Conservation (phyloP, 1,284 basidiomycete genomes). For the Puccinia polysora region DNA sequence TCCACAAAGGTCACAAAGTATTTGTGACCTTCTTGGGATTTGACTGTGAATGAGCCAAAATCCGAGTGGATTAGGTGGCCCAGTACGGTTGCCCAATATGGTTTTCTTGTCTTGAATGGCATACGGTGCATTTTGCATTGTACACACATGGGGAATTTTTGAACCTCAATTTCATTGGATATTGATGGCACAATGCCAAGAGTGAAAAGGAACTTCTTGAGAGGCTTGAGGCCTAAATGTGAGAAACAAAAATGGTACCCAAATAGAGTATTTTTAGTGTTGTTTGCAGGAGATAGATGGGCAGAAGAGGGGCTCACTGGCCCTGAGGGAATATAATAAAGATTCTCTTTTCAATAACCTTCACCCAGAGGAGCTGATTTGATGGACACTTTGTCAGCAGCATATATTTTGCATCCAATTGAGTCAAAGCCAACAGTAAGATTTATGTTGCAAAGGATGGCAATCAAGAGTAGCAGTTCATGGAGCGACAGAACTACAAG, state of each 20-base stretch:
- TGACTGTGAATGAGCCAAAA: background rate
- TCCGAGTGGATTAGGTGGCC: background rate
- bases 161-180: background rate
- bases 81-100: background rate
- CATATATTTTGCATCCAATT: too few relatives aligned
- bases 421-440: too few relatives aligned
- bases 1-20: background rate
- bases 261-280: too few relatives aligned
- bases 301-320: too few relatives aligned
- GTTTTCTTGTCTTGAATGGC: background rate
- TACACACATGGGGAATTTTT: background rate
- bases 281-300: too few relatives aligned
- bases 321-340: too few relatives aligned
- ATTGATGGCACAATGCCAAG: background rate
- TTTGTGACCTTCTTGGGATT: background rate
- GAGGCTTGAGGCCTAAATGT: background rate
- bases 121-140: background rate
- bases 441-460: too few relatives aligned
- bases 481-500: too few relatives aligned
- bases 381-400: too few relatives aligned
- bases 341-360: too few relatives aligned
- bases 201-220: background rate
- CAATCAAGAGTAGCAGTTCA: too few relatives aligned
- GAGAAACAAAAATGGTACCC: background rate
- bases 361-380: too few relatives aligned